These are phyloP conservation scores for Aspergillus wentii DNA, from an alignment of 495 filamentous ascomycete species.

Conservation along the genomic window DNA sequence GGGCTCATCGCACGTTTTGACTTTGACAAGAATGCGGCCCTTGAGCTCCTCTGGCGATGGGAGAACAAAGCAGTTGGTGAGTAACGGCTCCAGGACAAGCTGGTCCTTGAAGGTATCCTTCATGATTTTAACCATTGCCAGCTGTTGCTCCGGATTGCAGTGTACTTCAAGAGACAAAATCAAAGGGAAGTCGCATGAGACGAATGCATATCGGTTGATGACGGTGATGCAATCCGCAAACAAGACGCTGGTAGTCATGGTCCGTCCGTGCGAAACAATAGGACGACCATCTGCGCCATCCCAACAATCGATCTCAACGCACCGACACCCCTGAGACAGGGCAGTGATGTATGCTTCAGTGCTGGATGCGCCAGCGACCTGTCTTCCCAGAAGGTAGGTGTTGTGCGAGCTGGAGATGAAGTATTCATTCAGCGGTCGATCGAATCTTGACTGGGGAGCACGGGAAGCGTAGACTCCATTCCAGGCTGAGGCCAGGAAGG, in stretches of 20 bases:
- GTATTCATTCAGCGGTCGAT: constrained; percentile 91
- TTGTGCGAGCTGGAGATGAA: constrained; percentile 99
- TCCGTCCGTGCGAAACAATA: constrained; percentile 84
- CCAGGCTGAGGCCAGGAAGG: constrained; percentile 68
- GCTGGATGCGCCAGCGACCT: constrained; percentile 84
- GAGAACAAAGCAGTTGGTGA: constrained; percentile 57
- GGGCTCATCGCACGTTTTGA: constrained; percentile 61
- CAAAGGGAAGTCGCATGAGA: constrained; percentile 73
- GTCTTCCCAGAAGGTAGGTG: constrained; percentile 88
- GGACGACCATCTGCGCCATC: constrained; percentile 83
- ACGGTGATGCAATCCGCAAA: constrained; percentile 88
- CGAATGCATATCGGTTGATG: constrained; percentile 90
- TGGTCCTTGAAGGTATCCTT: constrained; percentile 71
- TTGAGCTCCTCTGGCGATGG: constrained; percentile 84
- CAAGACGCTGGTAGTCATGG: constrained; percentile 76
- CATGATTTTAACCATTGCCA: constrained; percentile 88
- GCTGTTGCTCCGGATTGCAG: constrained; percentile 77
- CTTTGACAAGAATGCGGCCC: constrained; percentile 84
- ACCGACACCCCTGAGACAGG: constrained; percentile 84
- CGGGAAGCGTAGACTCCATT: constrained; percentile 58
- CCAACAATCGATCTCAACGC: constrained; percentile 97
- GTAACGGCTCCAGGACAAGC: constrained; percentile 69
- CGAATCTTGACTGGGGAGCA: constrained; percentile 54
- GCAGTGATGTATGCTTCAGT: constrained; percentile 91
- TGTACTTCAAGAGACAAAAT: constrained; percentile 96